Evolutionary conservation across 2,329 filamentous ascomycete genomes (phyloP), one percentile per base, ranked within the genome.

Genomic region (Esteya vermicola): DNA sequence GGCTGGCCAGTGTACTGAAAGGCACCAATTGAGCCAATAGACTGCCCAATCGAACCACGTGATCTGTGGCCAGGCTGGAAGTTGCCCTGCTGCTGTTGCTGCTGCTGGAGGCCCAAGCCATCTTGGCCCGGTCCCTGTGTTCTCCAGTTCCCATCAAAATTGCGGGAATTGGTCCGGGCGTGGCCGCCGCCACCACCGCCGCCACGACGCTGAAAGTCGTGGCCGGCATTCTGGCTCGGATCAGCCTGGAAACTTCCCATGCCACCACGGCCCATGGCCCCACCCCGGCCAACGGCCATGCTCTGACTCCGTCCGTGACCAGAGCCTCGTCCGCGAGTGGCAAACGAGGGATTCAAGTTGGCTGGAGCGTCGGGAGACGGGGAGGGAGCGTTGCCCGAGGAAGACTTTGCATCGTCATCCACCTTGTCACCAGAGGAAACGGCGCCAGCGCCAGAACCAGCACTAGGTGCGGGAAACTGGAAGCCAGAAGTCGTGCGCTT

Each of bases 101-200:
- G 72, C 57, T 74, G 79, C 18, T 31, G 20, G 6, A 14, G 8
- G 57, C 39, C 51, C 66, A 63, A 28, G 14, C 30, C 36, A 40
- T 81, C 79, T 56, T 85, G 82, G 48, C 77, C 75, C 48, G 72
- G 68, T 49, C 54, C 54, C 50, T 83, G 88, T 54, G 86, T 93
- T 52, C 91, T 83, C 91, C 91, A 98, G 62, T 98, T 98, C 52
- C 88, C 80, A 50, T 98, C 91, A 54, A 96, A 96, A 62, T 96
- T 98, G 47, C 91, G 78, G 20, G 91, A 98, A 10, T 75, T 75
- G 25, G 79, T 81, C 46, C 91, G 77, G 47, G 75, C 79, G 57
- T 98, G 91, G 42, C 85, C 81, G 32, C 81, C 82, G 42, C 84
- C 77, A 51, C 84, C 79, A 5, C 85, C 81, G 32, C 81, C 82